phyloP scores from a whole-genome alignment of 2,329 filamentous ascomycete genomes.

The Neoascochyta sp. region DNA sequence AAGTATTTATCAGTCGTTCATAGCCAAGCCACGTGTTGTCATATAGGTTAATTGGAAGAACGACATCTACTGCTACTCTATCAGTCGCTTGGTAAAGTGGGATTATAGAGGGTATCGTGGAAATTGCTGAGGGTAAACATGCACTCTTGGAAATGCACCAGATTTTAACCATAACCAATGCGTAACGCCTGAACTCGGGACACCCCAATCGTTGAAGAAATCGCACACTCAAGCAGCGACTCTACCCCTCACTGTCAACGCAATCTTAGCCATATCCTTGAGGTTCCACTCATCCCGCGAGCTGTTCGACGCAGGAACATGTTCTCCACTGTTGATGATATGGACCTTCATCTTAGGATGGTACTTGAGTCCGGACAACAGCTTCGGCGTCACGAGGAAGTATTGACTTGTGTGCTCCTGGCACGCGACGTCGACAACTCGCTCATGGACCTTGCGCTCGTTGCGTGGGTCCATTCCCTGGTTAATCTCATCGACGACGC shows the following conservation, averaged over 20 bases:
- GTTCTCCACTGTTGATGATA: conserved; percentile 86
- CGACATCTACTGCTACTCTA: too few species aligned
- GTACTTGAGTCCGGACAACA: conserved; percentile 80
- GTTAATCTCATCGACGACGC: conserved; percentile 98
- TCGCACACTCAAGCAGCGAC: conserved; percentile 14
- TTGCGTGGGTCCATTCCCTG: conserved; percentile 99
- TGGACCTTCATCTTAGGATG: conserved; percentile 88
- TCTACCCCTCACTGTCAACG: conserved; percentile 27
- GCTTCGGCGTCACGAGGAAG: conserved; percentile 96
- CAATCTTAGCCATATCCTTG: conserved; percentile 34
- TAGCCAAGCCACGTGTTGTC: too few species aligned
- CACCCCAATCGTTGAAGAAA: too few species aligned
- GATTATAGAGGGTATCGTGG: too few species aligned
- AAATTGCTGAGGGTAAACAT: too few species aligned
- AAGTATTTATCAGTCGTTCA: too few species aligned
- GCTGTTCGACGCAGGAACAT: conserved; percentile 41
- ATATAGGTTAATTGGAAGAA: too few species aligned
- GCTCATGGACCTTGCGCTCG: conserved; percentile 95
- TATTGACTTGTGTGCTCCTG: conserved; percentile 72
- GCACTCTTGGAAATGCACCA: too few species aligned
- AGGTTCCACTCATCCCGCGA: conserved; percentile 44
- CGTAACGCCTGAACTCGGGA: too few species aligned
- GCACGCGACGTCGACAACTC: conserved; percentile 97
- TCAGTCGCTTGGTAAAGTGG: too few species aligned
- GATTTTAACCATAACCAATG: too few species aligned